Percentiles rank a stretch among this genome's conserved stretches.
phyloP scores from a whole-genome alignment of 305 asterid genomes.

The Fraxinus sp. region DNA sequence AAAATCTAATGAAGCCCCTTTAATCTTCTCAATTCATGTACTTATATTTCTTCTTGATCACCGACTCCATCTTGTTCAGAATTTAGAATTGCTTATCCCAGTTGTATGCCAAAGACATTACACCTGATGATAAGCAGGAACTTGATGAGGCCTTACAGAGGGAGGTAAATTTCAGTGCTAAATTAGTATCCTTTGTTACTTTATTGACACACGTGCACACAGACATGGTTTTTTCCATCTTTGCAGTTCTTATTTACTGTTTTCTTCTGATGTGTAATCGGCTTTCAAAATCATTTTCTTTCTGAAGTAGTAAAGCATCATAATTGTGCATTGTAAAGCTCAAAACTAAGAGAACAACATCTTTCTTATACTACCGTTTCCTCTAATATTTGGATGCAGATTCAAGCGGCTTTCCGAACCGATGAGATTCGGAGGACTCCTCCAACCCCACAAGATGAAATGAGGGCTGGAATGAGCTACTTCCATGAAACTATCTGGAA shows the following conservation, averaged over 20 bases:
- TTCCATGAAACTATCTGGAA: slow-evolving; percentile 98
- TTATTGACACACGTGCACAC: background rate
- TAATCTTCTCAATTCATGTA: background rate
- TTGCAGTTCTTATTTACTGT: background rate
- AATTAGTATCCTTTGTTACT: background rate
- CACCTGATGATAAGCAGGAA: slow-evolving; percentile 91
- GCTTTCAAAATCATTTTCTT: background rate
- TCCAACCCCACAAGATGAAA: slow-evolving; percentile 96
- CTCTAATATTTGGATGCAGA: slow-evolving; percentile 37
- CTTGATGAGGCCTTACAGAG: slow-evolving; percentile 92
- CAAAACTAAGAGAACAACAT: background rate
- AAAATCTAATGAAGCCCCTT: background rate
- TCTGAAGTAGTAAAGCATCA: background rate
- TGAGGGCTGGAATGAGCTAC: slow-evolving; percentile 99
- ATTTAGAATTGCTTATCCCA: slow-evolving; percentile 82
- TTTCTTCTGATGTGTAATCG: background rate
- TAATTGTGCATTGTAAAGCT: background rate
- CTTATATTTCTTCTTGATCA: slow-evolving; percentile 6
- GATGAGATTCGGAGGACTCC: slow-evolving; percentile 93
- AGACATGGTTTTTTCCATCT: background rate
- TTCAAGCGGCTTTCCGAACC: slow-evolving; percentile 98
- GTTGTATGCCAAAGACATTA: slow-evolving; percentile 73
- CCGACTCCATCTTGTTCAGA: slow-evolving; percentile 41
- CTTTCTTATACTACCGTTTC: background rate
- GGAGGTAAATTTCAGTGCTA: slow-evolving; percentile 52